Conservation (phyloP, 202 grass and related monocot genomes). For the Dendrocalamus latiflorus region DNA sequence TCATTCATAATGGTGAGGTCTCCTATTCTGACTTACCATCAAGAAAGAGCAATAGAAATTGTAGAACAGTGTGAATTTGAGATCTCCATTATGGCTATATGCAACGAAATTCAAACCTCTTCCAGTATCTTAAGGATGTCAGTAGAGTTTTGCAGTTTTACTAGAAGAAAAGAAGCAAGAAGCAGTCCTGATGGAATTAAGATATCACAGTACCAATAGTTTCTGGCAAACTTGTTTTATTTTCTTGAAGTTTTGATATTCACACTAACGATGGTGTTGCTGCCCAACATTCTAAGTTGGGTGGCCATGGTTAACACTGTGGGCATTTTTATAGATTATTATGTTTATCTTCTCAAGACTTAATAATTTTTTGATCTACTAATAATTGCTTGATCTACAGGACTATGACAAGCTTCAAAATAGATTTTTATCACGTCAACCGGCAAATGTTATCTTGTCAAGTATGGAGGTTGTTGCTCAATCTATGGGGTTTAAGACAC, state of each 20-base stretch:
- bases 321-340: neutral
- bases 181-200: neutral
- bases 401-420: conserved; percentile 65
- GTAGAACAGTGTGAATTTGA: neutral
- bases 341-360: neutral
- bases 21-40: neutral
- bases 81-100: neutral
- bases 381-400: conserved; percentile 43
- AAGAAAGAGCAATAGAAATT: neutral
- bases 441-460: conserved; percentile 86
- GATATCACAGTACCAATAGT: neutral
- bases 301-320: neutral
- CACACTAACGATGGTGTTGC: neutral
- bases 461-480: conserved; percentile 96
- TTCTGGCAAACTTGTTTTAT: neutral
- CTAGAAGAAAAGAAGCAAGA: neutral
- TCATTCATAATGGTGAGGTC: neutral
- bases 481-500: conserved; percentile 98
- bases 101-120: neutral
- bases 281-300: neutral
- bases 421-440: conserved; percentile 82
- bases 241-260: neutral
- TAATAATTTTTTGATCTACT: conserved; percentile 32
- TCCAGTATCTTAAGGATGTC: neutral
- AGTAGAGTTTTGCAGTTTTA: neutral